Base-by-base conservation (phyloP, 2,329 filamentous ascomycete genomes). In the Pseudopyricularia javanii region DNA sequence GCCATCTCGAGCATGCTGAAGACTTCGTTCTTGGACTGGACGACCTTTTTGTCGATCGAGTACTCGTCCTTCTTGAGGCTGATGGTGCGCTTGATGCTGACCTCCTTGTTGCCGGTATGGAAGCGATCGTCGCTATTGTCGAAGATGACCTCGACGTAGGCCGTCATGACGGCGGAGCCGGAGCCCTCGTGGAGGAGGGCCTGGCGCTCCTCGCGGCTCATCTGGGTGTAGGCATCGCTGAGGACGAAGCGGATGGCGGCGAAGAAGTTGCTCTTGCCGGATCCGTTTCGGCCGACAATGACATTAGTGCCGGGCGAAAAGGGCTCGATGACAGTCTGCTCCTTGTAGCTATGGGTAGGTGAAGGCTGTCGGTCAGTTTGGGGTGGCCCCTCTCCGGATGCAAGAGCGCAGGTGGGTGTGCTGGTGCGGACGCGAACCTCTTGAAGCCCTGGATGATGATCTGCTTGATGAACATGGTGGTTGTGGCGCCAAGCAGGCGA, bases 391-490 rank as follows among this genome's bases (percentile, higher is more conserved):
- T 43, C 9, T 22, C 22, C 22, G 4, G 7, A 22, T 3, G 8
- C 17, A 3, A n/a, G 9, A 43, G 37, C 17, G 4, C 22, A 20
- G 14, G 4, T 11, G 37, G 22, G 37, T 43, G 37, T n/a, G n/a
- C n/a, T n/a, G n/a, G n/a, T n/a, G 49, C 47, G 53, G 40, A 51
- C 54, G 64, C 70, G 60, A 70, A 94, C 90, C 90, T 96, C 74
- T 98, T 98, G 74, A 98, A 98, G 82, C 93, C 93, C 70, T 98
- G 93, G 67, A 98, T 97, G 70, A 96, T 97, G 69, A 97, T 96
- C 75, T 98, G 93, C 71, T 98, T 98, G 79, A 98, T 96, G 75
- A 94, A 93, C 91, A 96, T 95, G 66, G 62, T 75, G 68, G 63
- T 59, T 55, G 53, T 57, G 57, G 58, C 35, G 56, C 58, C 58